Evolutionary conservation across 2,329 filamentous ascomycete species (phyloP).

Genomic region (Arthrobotrys megalospora): DNA sequence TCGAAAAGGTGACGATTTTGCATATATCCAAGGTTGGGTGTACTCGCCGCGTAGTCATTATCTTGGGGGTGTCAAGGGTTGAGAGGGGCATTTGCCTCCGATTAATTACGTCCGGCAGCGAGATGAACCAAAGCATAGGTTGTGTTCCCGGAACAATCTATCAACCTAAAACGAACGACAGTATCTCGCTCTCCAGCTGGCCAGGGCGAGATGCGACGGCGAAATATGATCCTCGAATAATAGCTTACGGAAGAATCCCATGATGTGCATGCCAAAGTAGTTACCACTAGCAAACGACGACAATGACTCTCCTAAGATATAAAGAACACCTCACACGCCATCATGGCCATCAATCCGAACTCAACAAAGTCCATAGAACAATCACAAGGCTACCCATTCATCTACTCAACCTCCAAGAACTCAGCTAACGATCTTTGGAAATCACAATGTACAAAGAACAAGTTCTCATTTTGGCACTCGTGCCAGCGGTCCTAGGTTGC

Average conservation of each 20-base stretch:
- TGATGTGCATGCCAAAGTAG: neutral
- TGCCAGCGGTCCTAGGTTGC: conserved; percentile 65
- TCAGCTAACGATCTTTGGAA: neutral
- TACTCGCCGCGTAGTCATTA: neutral
- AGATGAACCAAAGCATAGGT: neutral
- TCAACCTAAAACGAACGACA: conserved; percentile 26
- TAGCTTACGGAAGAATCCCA: conserved; percentile 27
- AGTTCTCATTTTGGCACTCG: conserved; percentile 62
- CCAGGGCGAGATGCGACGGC: conserved; percentile 8
- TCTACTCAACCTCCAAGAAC: neutral
- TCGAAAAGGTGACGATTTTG: no score
- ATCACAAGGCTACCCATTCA: neutral
- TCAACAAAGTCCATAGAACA: neutral
- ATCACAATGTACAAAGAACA: conserved; percentile 49
- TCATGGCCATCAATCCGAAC: neutral
- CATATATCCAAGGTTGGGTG: no score
- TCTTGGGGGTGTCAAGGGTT: neutral
- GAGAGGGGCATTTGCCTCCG: conserved; percentile 21
- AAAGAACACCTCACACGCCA: conserved; percentile 9
- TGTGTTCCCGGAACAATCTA: neutral
- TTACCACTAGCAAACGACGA: neutral
- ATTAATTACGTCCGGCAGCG: conserved; percentile 33
- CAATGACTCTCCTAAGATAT: conserved; percentile 14
- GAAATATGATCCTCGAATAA: conserved; percentile 59
- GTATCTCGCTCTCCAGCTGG: neutral